Evolutionary conservation across 306 rosid genomes (phyloP), one percentile per base, ranked within the genome.

Genomic region (Crotalaria pallida): DNA sequence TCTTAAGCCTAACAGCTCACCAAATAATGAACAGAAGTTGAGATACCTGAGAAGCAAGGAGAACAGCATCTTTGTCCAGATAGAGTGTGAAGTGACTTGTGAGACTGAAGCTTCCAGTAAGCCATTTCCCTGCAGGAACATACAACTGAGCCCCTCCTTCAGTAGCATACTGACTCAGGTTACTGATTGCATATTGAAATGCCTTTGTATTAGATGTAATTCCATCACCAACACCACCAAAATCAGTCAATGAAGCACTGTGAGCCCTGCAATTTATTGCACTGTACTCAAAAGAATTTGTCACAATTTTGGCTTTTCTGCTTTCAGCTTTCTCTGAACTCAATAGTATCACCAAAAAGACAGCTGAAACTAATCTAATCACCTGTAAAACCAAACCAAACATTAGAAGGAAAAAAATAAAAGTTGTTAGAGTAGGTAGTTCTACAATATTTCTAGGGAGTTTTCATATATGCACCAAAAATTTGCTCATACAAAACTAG

Each of bases 201-300:
- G 96, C 96, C 81, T 81, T 76, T 58, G 97, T 88, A 80, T 91
- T 91, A 0, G 92, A 88, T 21, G 97, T 86, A 6, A 18, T 58
- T 66, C 97, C 97, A 71, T 91, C 97, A 3, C 97, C 97, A 50
- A 91, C 92, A 10, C 91, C 97, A 45, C 97, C 97, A 52, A 77
- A 91, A n/a, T 91, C 97, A 2, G 83, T 67, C 86, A 91, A 57
- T 21, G 92, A 86, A 4, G 96, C 96, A 59, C 85, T 78, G 24
- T 88, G 86, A 6, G 85, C 80, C 67, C 97, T 88, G 76, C 97
- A 91, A 44, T 74, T 91, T 56, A 84, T 80, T 31, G 85, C 96
- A 1, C 60, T 44, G 83, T 91, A 91, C 80, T 85, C 86, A 48
- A 86, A 84, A 47, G 82, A 84, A 72, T 72, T 36, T 11, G 40